Evolutionary conservation across 352 stramenopile genomes (phyloP).

Genomic region (Phytophthora vignae): DNA sequence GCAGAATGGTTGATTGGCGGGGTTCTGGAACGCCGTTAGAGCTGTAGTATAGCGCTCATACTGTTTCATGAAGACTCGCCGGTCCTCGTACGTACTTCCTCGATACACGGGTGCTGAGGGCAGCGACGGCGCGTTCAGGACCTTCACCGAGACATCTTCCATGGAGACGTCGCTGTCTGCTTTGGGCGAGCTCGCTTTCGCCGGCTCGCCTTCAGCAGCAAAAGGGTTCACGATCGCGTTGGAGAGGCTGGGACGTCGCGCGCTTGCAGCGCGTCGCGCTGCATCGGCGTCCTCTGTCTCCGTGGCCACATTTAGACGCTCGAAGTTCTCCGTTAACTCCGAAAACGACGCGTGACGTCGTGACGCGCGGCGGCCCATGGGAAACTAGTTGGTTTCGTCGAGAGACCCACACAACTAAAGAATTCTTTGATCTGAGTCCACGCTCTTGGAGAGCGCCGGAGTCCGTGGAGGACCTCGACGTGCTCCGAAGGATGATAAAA

Average conservation of each 20-base stretch:
- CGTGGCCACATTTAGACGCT: constrained; percentile 5
- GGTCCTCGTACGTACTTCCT: background rate
- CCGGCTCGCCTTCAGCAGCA: background rate
- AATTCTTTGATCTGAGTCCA: no score
- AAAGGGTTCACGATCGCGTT: background rate
- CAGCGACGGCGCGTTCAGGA: background rate
- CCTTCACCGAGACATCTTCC: background rate
- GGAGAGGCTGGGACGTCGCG: background rate
- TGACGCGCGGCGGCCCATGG: background rate
- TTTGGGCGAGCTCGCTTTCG: background rate
- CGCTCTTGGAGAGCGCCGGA: no score
- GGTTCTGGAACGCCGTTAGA: background rate
- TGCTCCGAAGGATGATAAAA: no score
- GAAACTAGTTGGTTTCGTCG: background rate
- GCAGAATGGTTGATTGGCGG: background rate
- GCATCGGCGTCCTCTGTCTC: constrained; percentile 5
- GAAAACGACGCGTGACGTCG: constrained; percentile 7
- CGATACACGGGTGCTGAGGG: background rate
- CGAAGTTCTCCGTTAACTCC: constrained; percentile 14
- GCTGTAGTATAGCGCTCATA: background rate
- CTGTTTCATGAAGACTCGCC: background rate
- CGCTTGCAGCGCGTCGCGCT: background rate
- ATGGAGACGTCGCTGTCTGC: background rate
- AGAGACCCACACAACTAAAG: no score
- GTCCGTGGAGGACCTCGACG: no score